Evolutionary conservation across 352 stramenopile genomes (phyloP), one percentile per base, ranked within the genome.

Genomic region (Pythium sp.): DNA sequence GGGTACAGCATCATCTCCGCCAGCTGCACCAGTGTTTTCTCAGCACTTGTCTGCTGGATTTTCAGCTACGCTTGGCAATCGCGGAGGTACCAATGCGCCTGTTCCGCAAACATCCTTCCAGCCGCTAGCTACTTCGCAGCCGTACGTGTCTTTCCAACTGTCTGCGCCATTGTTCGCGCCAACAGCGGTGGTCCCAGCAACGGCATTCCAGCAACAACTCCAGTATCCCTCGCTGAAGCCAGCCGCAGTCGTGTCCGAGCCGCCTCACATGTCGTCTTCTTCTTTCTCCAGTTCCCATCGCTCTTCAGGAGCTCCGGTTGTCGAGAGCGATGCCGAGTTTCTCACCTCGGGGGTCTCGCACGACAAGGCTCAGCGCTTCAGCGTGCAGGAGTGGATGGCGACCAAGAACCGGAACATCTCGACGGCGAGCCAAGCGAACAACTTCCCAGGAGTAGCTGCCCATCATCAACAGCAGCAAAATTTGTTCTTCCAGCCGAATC

Each of bases 331-430:
- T 36, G 74, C 80, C 14, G 83, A 90, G 12, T 72, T 86, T 34
- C 69, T 90, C 12, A 57, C 78, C 2, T 77, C 77, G 2, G 85
- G 85, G 1, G 85, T 93, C 32, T 91, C 85, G 8, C 85, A 93
- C 46, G 85, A 93, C 32, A 87, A 86, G 51, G 81, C 74, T 0
- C 82, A 73, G 43, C 76, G 70, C 15, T 80, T 91, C 8, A 91
- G 82, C 67, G 85, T 93, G 7, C 79, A 93, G 55, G 81, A 93
- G 59, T 91, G 84, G 82, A 90, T 93, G 62, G 81, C 82, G 2
- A 91, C 60, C 55, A 91, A 91, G 55, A 75, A 74, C 7, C 80
- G 78, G 2, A 32, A 76, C 1, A 30, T 57, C 4, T 82, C 73
- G n/a, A 62, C 54, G 2, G 71, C 74, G 3, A 75, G 49, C 20